Base-by-base conservation (phyloP, 306 rosid genomes). In the Mimosa bimucronata region DNA sequence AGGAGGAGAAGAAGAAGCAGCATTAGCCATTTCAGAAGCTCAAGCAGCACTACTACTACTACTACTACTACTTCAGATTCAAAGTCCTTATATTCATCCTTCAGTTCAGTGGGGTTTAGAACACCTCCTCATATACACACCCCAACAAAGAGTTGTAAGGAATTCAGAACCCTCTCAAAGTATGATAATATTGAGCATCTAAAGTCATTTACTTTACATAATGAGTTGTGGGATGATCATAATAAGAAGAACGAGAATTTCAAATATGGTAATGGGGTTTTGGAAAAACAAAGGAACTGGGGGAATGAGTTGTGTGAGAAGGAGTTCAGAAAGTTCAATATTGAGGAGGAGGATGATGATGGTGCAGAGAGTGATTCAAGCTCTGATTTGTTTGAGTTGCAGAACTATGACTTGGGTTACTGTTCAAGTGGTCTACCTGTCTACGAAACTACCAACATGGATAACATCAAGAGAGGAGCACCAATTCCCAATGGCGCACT, bases 341-440 rank as follows among this genome's bases (percentile, higher is more conserved):
- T 23, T 14, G 90, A 88, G 28, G 82, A 83, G 15, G 98, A 90
- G 80, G 92, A 67, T n/a, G 73, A 67, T 67, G 73, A 91, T 40
- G 96, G 97, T 48, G 98, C 83, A 45, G 99, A 95, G 3, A 91
- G 98, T 83, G 99, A 95, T 84, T 95, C 99, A 65, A 95, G 98
- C 70, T 95, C 99, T 58, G 99, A 95, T 85, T 88, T 95, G 71
- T 95, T 95, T 79, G 99, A 95, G 79, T 79, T 95, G 86, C 99
- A 91, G 79, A 95, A 89, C 88, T 95, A 89, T 90, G 98, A 95
- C 72, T 82, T 93, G 88, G 92, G 97, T 26, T 87, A 73, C 80
- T 90, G 79, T 77, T 81, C 98, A 62, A 91, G 91, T 78, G 97
- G 95, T 66, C 71, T 95, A 50, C 98, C 98, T 75, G 99, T 95